Conservation (phyloP, 257 asterid species). For the Verbena officinalis region DNA sequence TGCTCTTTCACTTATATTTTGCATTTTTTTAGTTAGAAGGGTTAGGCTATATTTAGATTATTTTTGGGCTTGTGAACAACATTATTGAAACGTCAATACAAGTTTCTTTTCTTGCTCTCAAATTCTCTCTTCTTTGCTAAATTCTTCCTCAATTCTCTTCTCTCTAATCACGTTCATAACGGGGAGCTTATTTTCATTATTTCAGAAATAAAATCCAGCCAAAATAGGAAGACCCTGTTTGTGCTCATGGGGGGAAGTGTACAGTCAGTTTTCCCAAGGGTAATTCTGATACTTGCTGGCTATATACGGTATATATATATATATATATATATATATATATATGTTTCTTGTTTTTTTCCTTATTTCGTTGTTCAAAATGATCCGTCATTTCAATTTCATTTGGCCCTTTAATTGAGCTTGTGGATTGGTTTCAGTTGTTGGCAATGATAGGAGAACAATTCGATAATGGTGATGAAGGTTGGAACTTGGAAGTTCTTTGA, state of each 20-base stretch:
- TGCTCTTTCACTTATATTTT: no score
- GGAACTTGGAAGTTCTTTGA: no score
- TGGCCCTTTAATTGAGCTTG: not conserved
- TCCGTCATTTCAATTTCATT: not conserved
- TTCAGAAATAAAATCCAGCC: constrained; percentile 87
- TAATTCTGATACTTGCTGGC: constrained; percentile 85
- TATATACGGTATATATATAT: constrained; percentile 72
- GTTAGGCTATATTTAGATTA: no score
- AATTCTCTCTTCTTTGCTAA: no score
- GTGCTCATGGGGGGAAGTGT: constrained; percentile 97
- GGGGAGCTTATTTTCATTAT: constrained; percentile 80
- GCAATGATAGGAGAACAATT: constrained; percentile 99
- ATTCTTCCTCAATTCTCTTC: no score
- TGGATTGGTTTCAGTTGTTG: constrained; percentile 58
- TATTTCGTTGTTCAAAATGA: constrained; percentile 2
- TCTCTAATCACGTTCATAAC: no score
- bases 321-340: no score
- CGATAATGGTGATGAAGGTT: constrained; percentile 88
- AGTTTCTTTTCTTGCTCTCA: no score
- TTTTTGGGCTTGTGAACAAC: no score
- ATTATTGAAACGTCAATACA: no score
- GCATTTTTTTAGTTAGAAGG: no score
- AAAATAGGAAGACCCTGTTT: constrained; percentile 93
- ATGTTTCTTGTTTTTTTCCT: not conserved
- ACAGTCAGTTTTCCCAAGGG: constrained; percentile 53